phyloP scores from a whole-genome alignment of 176 grass and related monocot genomes.

The Tuctoria greenei region DNA sequence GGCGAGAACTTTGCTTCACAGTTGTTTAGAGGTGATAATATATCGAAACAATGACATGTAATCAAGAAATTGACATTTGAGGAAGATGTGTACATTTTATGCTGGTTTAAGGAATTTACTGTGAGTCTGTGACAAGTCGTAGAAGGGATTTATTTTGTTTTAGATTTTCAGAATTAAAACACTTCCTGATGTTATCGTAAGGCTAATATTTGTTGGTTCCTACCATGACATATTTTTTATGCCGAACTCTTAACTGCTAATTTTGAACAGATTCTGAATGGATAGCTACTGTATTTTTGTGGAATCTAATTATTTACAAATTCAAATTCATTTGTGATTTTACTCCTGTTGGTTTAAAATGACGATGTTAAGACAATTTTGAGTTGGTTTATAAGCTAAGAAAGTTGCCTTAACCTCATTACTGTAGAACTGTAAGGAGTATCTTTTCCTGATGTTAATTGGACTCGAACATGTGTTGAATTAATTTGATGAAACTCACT shows the following conservation, averaged over 20 bases:
- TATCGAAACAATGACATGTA: not conserved
- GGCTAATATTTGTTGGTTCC: not conserved
- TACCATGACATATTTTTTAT: not conserved
- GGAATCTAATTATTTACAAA: not conserved
- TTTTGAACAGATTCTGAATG: not conserved
- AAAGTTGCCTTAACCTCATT: not conserved
- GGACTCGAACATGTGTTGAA: not conserved
- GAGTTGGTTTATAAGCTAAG: not conserved
- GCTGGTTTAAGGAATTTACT: not conserved
- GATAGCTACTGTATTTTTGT: not conserved
- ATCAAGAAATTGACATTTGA: no score
- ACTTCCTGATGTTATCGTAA: constrained; percentile 30
- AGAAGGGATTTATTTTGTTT: not conserved
- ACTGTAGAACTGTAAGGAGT: not conserved
- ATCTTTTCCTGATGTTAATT: not conserved
- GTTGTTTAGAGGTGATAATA: constrained; percentile 18
- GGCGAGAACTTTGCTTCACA: not conserved
- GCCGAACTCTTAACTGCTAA: not conserved
- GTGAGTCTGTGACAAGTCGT: not conserved
- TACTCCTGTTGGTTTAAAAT: not conserved
- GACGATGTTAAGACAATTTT: not conserved
- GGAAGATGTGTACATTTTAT: constrained; percentile 14
- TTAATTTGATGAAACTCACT: constrained; percentile 13
- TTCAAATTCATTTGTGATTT: constrained; percentile 21
- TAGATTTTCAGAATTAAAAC: not conserved